These are phyloP conservation scores for Linaria vulgaris DNA, from an alignment of 257 asterid species.

Conservation along the genomic window DNA sequence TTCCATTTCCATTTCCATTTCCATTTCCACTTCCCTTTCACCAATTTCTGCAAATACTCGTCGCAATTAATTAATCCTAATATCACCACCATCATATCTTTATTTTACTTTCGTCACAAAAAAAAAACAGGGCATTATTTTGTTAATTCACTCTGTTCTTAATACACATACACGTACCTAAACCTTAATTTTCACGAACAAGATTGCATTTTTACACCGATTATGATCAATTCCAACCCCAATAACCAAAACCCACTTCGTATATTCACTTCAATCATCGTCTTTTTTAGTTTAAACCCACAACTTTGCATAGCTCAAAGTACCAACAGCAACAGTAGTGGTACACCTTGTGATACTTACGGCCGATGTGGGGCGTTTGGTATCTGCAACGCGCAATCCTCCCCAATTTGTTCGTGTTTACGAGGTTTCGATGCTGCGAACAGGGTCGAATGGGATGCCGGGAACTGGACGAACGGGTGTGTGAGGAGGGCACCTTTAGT, in stretches of 20 bases:
- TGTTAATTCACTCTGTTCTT: too few relatives aligned
- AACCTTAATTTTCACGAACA: too few relatives aligned
- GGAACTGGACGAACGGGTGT: slow-evolving; percentile 63
- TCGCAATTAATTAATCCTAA: too few relatives aligned
- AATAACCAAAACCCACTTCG: slow-evolving; percentile 2
- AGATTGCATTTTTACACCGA: too few relatives aligned
- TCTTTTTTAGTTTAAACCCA: slow-evolving; percentile 6
- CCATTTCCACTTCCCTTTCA: too few relatives aligned
- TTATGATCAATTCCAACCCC: slow-evolving; percentile 19
- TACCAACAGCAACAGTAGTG: slow-evolving; percentile 12
- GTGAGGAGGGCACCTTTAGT: slow-evolving; percentile 35
- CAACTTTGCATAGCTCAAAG: slow-evolving; percentile 21
- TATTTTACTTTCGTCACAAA: too few relatives aligned
- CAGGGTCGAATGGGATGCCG: slow-evolving; percentile 46
- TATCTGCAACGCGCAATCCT: slow-evolving; percentile 37
- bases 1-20: too few relatives aligned
- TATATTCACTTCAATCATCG: slow-evolving; percentile 6
- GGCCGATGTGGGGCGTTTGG: slow-evolving; percentile 56
- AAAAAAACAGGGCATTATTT: too few relatives aligned
- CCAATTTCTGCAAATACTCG: too few relatives aligned
- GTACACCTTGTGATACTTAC: background rate
- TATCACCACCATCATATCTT: too few relatives aligned
- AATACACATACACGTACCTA: too few relatives aligned
- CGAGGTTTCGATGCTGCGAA: slow-evolving; percentile 45
- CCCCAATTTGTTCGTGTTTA: slow-evolving; percentile 53